Evolutionary conservation across 441 rosid genomes (phyloP).

Genomic region (Croton laevigatus): DNA sequence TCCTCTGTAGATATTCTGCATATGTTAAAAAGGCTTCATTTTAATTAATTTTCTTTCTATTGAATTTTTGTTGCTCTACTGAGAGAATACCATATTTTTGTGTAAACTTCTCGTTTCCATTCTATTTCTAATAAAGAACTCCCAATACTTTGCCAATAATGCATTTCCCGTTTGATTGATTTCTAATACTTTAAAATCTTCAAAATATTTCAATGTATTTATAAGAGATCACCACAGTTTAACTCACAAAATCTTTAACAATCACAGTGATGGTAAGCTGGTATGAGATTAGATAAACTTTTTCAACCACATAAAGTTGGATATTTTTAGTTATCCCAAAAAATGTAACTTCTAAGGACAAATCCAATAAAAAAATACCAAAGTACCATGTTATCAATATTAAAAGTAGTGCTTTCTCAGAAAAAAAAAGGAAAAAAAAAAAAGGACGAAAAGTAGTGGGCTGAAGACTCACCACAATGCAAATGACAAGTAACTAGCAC

Average conservation of each 20-base stretch:
- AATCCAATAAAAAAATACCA: neutral
- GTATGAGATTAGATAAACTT: neutral
- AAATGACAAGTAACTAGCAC: conserved; percentile 53
- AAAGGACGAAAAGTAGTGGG: neutral
- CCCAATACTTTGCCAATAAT: neutral
- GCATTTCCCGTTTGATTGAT: neutral
- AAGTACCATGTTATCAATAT: too few species aligned
- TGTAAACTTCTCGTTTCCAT: neutral
- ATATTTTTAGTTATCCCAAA: neutral
- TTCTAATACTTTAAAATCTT: neutral
- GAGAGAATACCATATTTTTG: neutral
- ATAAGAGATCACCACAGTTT: neutral
- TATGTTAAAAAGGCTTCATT: neutral
- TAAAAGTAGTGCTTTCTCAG: too few species aligned
- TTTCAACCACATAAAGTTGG: neutral
- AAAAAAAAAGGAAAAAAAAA: too few species aligned
- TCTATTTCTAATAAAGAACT: neutral
- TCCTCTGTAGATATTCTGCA: neutral
- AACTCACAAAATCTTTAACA: neutral
- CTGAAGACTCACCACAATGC: conserved; percentile 66
- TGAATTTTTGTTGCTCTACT: neutral
- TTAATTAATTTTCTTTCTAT: neutral
- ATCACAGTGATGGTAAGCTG: neutral
- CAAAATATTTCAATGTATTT: neutral
- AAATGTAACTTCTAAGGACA: neutral